Base-by-base conservation (phyloP, 495 filamentous ascomycete species). In the Podospora appendiculata region DNA sequence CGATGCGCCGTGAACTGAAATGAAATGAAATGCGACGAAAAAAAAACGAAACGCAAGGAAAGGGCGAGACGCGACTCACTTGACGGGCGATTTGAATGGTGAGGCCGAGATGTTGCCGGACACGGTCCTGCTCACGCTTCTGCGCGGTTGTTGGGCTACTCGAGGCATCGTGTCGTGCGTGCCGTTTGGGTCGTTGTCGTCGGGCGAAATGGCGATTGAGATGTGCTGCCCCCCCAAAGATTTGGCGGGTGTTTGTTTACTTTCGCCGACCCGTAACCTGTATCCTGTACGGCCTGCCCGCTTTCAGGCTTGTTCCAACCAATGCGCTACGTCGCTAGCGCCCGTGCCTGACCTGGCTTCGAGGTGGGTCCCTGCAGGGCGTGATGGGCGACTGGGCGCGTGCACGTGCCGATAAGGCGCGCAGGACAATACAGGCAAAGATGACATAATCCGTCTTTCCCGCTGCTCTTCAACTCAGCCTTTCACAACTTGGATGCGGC, bases 41-140 rank as follows among this genome's bases (percentile, higher is more conserved):
- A 5, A 25, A 25, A 25, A 25, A 25, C 25, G 25, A 25, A 25
- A 25, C 2, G 25, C 25, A 25, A 25, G 25, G 2, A 33, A 35
- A 8, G 3, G 42, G 38, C 6, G 43, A 34, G 45, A 38, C 33
- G 32, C n/a, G 48, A 56, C 81, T 57, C 77, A 88, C 84, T 87
- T 89, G 35, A 88, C 67, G 33, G 85, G 83, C 11, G 86, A 85
- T 60, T 82, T 80, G 62, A 79, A 79, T 61, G 81, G 73, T 64
- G 84, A 72, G 66, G 78, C 55, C 11, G 46, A 45, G 10, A 65
- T 44, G 2, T 57, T 61, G 46, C 57, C 69, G 66, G 79, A 68
- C 4, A 72, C 68, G 7, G 67, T 68, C 48, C 83, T 81, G 38
- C 78, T 78, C 19, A 67, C 74, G 61, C 74, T 71, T 51, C 76